Evolutionary conservation across 352 stramenopile genomes (phyloP), one percentile per base, ranked within the genome.

Genomic region (Phytopythium ostracodes): DNA sequence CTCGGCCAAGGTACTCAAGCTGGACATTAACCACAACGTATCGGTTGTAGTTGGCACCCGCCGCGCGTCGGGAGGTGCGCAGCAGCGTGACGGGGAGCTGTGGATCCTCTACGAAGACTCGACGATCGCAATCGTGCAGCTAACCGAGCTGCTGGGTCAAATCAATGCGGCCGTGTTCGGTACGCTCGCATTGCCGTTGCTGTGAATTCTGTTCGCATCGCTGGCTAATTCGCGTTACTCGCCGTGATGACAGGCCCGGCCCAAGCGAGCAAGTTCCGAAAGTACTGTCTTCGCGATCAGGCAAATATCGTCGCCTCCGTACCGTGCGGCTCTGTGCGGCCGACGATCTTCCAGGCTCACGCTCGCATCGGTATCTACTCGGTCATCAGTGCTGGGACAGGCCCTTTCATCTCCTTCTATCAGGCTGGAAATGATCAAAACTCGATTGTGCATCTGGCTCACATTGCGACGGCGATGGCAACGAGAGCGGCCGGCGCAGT

Each of bases 371-470:
- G 86, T 1, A 69, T 92, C 2, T 86, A 87, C 40, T 91, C 82
- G 17, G 76, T 92, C 53, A 64, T 95, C 8, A 91, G 77, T 33
- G 79, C 83, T 24, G 86, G 86, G 0, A 77, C 76, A 0, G 71
- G 75, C 22, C 86, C 86, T 0, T 91, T 93, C 54, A 61, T 95
- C 11, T 78, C 82, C 12, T 95, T 95, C 49, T 93, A 93, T 53
- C 86, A 92, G 36, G 86, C 86, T 7, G 86, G 84, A 2, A 91
- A 91, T 33, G 86, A 95, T 58, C 84, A 92, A 54, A 93, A 91
- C 50, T 95, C 86, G 36, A 90, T 93, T 60, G 90, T 95, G 54
- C 86, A 92, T 44, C 76, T 95, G 59, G 86, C 86, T 9, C 86
- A 95, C 63, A 91, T 95, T 60, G 86, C 86, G 11, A 91, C 77